A percentile compares a stretch with the other conserved stretches of the same genome.
These are phyloP conservation scores for Monoraphidium neglectum DNA, from an alignment of 139 green algal species.

Conservation along the genomic window DNA sequence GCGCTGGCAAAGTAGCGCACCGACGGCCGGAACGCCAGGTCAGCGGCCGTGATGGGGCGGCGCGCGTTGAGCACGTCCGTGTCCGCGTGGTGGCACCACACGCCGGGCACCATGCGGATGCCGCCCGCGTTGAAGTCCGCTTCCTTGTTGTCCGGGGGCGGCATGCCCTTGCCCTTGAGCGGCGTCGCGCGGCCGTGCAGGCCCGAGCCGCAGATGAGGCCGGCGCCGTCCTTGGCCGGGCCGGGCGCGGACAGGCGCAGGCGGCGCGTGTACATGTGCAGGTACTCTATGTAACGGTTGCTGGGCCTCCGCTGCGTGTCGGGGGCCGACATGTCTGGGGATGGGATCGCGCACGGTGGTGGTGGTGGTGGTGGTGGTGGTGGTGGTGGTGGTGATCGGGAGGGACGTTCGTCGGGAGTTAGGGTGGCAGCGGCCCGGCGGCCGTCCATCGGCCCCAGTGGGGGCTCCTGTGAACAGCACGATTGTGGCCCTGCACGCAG, in stretches of 20 bases:
- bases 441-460: too few relatives aligned
- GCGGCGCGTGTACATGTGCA: neutral
- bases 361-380: neutral
- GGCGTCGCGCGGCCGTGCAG: conserved; percentile 18
- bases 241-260: neutral
- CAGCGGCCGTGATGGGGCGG: neutral
- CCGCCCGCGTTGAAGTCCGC: neutral
- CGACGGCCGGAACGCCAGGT: neutral
- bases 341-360: neutral
- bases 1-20: neutral
- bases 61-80: neutral
- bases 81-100: neutral
- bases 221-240: neutral
- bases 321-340: neutral
- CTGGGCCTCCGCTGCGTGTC: neutral
- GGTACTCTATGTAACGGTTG: neutral
- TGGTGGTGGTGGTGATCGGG: too few relatives aligned
- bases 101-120: conserved; percentile 12
- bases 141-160: conserved; percentile 25
- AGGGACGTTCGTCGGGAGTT: too few relatives aligned
- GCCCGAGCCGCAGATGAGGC: neutral
- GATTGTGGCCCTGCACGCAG: too few relatives aligned
- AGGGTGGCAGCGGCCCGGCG: too few relatives aligned
- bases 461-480: too few relatives aligned
- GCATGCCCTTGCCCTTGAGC: conserved; percentile 21